Conservation (phyloP, 1,139 yeast genomes). For the Williopsis jadinii region DNA sequence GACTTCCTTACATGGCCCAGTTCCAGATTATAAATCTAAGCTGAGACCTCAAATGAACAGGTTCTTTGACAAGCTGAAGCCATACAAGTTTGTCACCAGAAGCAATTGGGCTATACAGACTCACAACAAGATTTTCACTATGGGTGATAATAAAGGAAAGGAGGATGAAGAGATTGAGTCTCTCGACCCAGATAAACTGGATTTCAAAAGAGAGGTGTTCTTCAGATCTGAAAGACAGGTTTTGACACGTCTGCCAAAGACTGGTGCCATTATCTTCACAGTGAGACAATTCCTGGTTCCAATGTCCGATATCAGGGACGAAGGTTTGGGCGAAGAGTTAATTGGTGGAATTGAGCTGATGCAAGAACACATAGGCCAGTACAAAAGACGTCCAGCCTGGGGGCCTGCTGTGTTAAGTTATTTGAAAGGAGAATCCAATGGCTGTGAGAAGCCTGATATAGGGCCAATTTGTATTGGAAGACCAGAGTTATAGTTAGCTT, state of each 20-base stretch:
- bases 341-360: constrained; percentile 49
- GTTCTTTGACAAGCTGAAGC: constrained; percentile 57
- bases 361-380: constrained; percentile 49
- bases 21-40: constrained; percentile 63
- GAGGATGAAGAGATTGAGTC: not conserved
- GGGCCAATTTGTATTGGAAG: too few species aligned
- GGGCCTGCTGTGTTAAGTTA: constrained; percentile 52
- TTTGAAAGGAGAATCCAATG: constrained; percentile 25
- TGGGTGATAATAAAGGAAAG: constrained; percentile 38
- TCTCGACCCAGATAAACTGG: constrained; percentile 22
- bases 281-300: constrained; percentile 63
- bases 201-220: constrained; percentile 47
- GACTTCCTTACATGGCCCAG: constrained; percentile 53
- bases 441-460: constrained; percentile 15
- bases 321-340: constrained; percentile 43
- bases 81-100: constrained; percentile 56
- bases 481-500: too few species aligned
- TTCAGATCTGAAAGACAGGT: constrained; percentile 61
- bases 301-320: constrained; percentile 42
- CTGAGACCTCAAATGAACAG: constrained; percentile 64
- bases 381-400: constrained; percentile 55
- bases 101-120: constrained; percentile 70
- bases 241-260: constrained; percentile 53
- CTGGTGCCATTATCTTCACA: constrained; percentile 54
- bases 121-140: constrained; percentile 49